Conservation (phyloP, 345 rosid species). For the Firmiana major region DNA sequence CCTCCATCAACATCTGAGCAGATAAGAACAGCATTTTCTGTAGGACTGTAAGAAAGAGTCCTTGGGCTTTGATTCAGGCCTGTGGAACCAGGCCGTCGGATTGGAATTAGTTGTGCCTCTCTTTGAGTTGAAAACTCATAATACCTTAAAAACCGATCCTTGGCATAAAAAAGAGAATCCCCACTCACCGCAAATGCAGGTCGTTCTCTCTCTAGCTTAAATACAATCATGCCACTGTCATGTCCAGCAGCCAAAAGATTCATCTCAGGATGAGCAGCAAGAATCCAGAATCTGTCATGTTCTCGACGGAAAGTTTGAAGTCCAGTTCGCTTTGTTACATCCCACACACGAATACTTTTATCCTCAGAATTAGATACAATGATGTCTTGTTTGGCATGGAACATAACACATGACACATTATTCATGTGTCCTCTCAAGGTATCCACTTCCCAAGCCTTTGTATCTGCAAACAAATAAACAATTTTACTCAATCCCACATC, state of each 20-base stretch:
- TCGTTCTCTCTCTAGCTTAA: slow-evolving; percentile 92
- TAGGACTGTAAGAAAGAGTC: slow-evolving; percentile 88
- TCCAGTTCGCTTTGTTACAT: slow-evolving; percentile 85
- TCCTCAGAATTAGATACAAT: slow-evolving; percentile 98
- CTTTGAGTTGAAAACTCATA: slow-evolving; percentile 72
- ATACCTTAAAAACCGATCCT: slow-evolving; percentile 78
- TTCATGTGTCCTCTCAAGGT: slow-evolving; percentile 96
- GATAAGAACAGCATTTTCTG: slow-evolving; percentile 80
- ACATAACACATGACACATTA: slow-evolving; percentile 93
- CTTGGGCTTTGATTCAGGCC: slow-evolving; percentile 87
- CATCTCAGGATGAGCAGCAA: slow-evolving; percentile 90
- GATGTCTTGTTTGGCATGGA: slow-evolving; percentile 90
- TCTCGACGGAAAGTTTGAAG: slow-evolving; percentile 94
- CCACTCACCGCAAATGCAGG: slow-evolving; percentile 89
- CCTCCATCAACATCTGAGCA: slow-evolving; percentile 95
- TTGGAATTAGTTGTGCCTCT: slow-evolving; percentile 79
- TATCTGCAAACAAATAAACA: slow-evolving; percentile 52
- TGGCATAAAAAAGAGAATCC: slow-evolving; percentile 65
- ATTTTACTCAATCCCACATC: background rate
- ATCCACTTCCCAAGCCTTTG: slow-evolving; percentile 99
- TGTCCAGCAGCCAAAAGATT: slow-evolving; percentile 97
- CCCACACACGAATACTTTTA: slow-evolving; percentile 96
- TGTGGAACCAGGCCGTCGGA: slow-evolving; percentile 75
- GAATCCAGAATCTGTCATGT: slow-evolving; percentile 95
- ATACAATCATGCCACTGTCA: slow-evolving; percentile 95